Conservation (phyloP, 2,329 filamentous ascomycete genomes). For the Beauveria medogensis region DNA sequence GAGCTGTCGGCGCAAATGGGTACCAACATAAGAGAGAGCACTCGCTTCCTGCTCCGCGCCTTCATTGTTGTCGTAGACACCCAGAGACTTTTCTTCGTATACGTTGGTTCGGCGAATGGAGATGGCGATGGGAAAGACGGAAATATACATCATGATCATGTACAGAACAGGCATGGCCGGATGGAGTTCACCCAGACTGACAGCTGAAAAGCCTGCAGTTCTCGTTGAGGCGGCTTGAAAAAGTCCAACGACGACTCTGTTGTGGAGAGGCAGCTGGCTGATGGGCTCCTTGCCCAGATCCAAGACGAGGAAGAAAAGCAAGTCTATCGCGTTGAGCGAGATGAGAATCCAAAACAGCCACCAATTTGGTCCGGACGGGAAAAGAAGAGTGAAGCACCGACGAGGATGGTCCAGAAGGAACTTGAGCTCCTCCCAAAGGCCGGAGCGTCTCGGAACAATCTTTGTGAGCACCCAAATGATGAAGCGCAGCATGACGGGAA, state of each 20-base stretch:
- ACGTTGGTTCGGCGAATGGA: slow-evolving; percentile 91
- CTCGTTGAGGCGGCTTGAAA: slow-evolving; percentile 87
- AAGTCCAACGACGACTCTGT: slow-evolving; percentile 74
- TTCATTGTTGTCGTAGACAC: slow-evolving; percentile 55
- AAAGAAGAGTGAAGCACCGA: slow-evolving; percentile 90
- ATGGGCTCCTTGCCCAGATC: slow-evolving; percentile 72
- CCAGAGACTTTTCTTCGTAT: slow-evolving; percentile 84
- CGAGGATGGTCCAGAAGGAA: slow-evolving; percentile 93
- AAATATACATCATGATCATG: slow-evolving; percentile 99
- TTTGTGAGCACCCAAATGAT: slow-evolving; percentile 78
- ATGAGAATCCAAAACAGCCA: slow-evolving; percentile 87
- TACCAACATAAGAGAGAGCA: slow-evolving; percentile 75
- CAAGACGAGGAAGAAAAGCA: slow-evolving; percentile 86
- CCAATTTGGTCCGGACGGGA: slow-evolving; percentile 86
- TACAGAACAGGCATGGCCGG: slow-evolving; percentile 91
- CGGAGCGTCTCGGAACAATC: slow-evolving; percentile 54
- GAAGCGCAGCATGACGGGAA: slow-evolving; percentile 88
- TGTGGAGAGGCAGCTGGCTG: slow-evolving; percentile 57
- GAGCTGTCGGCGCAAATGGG: slow-evolving; percentile 85
- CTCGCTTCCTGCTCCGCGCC: slow-evolving; percentile 40
- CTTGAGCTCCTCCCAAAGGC: slow-evolving; percentile 79
- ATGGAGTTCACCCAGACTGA: slow-evolving; percentile 71
- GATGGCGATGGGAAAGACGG: slow-evolving; percentile 93
- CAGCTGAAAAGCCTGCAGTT: slow-evolving; percentile 80
- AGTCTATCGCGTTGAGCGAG: slow-evolving; percentile 71